A percentile compares a stretch with the other conserved stretches of the same genome.
Evolutionary conservation across 2,329 filamentous ascomycete species (phyloP).

Genomic region (Plenodomus lindquistii): DNA sequence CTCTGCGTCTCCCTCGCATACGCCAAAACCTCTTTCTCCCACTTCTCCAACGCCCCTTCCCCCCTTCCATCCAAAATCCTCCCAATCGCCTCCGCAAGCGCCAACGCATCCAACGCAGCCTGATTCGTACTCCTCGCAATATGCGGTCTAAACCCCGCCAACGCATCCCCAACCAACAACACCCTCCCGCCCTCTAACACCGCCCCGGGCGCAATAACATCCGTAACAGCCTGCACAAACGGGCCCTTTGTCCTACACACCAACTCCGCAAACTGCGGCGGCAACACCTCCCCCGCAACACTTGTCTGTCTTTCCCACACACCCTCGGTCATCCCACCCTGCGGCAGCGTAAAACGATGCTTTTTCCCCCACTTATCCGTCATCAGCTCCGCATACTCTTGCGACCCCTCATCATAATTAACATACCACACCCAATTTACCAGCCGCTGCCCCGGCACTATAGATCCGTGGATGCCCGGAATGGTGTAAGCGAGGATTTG

Average conservation of each 20-base stretch:
- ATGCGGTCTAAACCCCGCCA: slow-evolving; percentile 51
- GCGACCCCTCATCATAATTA: slow-evolving; percentile 42
- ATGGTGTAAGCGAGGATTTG: slow-evolving; percentile 46
- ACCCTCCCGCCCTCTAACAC: slow-evolving; percentile 46
- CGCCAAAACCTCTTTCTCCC: slow-evolving; percentile 31
- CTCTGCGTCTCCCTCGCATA: slow-evolving; percentile 17
- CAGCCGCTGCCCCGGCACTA: slow-evolving; percentile 44
- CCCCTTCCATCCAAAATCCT: slow-evolving; percentile 43
- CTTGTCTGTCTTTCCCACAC: slow-evolving; percentile 45
- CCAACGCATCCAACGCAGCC: slow-evolving; percentile 48
- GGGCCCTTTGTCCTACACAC: slow-evolving; percentile 45
- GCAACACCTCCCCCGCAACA: slow-evolving; percentile 33
- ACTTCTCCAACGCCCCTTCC: slow-evolving; percentile 24
- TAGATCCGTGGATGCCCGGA: slow-evolving; percentile 45
- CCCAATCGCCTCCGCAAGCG: slow-evolving; percentile 31
- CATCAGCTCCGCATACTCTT: slow-evolving; percentile 46
- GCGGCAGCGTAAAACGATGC: slow-evolving; percentile 49
- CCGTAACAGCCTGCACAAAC: slow-evolving; percentile 52
- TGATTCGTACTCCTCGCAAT: slow-evolving; percentile 51
- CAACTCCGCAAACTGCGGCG: slow-evolving; percentile 46
- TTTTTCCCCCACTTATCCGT: slow-evolving; percentile 47
- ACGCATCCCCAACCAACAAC: slow-evolving; percentile 52
- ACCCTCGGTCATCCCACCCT: slow-evolving; percentile 41
- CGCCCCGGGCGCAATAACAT: slow-evolving; percentile 42
- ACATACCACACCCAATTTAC: slow-evolving; percentile 55